Base-by-base conservation (phyloP, 176 grass and related monocot genomes). In the Metroxylon sagu region DNA sequence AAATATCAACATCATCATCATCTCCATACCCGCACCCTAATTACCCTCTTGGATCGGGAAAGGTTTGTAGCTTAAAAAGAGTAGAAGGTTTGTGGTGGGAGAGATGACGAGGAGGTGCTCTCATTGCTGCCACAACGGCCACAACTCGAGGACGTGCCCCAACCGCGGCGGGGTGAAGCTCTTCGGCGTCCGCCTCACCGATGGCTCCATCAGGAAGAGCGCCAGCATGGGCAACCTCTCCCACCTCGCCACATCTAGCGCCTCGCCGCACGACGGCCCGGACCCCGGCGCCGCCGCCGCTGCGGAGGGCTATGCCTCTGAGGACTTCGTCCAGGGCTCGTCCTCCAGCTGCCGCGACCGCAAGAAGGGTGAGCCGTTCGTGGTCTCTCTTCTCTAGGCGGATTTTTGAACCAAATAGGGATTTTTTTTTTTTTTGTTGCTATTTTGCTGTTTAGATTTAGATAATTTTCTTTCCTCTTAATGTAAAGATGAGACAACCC, bases 31-130 rank as follows among this genome's bases (percentile, higher is more conserved):
- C 62, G 52, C 48, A 52, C 50, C 21, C 70, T 21, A 56, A 58
- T 57, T 53, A 2, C 2, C 12, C 5, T 43, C 35, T 43, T 12
- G 30, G 18, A 16, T 18, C 53, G 50, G 55, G 53, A 16, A 3
- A 3, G 51, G 26, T 55, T 48, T 57, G 19, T 7, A 65, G 31
- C 6, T 27, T 25, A 2, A 48, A 6, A 66, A 17, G 35, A 18
- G 66, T 57, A 4, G 61, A 43, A 10, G 35, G 8, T 16, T 49
- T 16, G 30, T 7, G 19, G 29, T 16, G 31, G 30, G 17, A 21
- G 78, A 69, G 78, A 97, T 97, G 92, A 97, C 81, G 72, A 75
- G 92, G 80, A 77, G 92, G 64, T 97, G 92, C 77, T 97, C 92
- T 66, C 92, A 97, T 80, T 92, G 93, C 77, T 85, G 84, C 84